Percentiles rank a stretch among this genome's conserved stretches.
These are phyloP conservation scores for Cyclotella baltica DNA, from an alignment of 108 stramenopile species.

Conservation along the genomic window DNA sequence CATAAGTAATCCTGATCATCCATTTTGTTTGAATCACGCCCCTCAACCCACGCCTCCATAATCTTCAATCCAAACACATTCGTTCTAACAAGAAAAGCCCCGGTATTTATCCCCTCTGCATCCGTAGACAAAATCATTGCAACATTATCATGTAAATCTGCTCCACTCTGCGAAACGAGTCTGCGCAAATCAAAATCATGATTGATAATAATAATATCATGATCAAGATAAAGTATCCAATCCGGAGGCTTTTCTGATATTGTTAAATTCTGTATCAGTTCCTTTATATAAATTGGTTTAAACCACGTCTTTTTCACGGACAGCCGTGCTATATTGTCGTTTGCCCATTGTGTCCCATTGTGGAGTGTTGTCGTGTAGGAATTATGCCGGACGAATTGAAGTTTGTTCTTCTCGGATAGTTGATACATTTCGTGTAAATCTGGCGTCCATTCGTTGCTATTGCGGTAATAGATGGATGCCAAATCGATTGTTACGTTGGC, in stretches of 20 bases:
- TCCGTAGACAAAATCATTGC: background rate
- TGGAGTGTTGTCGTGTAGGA: no score
- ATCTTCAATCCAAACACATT: background rate
- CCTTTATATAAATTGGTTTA: background rate
- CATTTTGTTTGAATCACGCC: background rate
- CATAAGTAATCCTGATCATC: background rate
- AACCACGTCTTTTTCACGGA: no score
- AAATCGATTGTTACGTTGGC: no score
- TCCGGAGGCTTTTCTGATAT: no score
- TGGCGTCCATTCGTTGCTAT: no score
- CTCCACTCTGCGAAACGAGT: background rate
- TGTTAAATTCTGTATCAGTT: background rate
- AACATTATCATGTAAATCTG: background rate
- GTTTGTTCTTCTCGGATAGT: no score
- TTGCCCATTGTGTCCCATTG: no score
- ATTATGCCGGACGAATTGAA: no score
- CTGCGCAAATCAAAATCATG: background rate
- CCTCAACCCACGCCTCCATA: background rate
- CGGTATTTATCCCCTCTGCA: background rate
- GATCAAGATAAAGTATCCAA: slow-evolving; percentile 4
- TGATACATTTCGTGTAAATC: no score
- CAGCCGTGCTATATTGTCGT: no score
- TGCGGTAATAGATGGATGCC: no score
- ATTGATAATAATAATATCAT: background rate
- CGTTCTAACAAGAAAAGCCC: background rate